These are phyloP conservation scores for Vitis hybrid DNA, from an alignment of 177 flowering plant species.

Conservation along the genomic window DNA sequence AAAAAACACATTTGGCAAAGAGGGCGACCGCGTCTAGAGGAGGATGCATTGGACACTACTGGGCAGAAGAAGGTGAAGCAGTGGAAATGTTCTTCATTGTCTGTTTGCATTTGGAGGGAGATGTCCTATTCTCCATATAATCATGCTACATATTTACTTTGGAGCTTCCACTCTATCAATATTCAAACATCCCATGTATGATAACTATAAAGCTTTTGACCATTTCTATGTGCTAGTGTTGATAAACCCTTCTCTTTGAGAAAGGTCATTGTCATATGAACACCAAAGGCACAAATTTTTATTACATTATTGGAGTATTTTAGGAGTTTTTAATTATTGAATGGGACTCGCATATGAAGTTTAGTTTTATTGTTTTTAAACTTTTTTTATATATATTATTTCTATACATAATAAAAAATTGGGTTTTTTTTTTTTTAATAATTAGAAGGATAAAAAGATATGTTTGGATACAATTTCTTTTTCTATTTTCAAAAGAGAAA, in stretches of 20 bases:
- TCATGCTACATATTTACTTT: background rate
- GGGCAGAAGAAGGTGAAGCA: slow-evolving; percentile 2
- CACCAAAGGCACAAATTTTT: too few species aligned
- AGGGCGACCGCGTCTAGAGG: background rate
- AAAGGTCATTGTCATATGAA: background rate
- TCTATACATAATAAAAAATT: too few species aligned
- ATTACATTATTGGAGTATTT: too few species aligned
- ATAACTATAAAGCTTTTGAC: background rate
- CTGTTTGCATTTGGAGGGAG: slow-evolving; percentile 3
- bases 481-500: too few species aligned
- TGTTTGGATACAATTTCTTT: too few species aligned
- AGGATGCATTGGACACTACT: background rate
- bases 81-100: background rate
- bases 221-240: background rate
- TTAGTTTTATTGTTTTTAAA: too few species aligned
- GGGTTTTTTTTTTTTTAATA: too few species aligned
- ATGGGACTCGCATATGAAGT: too few species aligned
- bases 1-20: background rate
- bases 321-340: too few species aligned
- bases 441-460: too few species aligned
- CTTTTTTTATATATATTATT: too few species aligned
- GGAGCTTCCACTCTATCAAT: background rate
- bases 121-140: background rate
- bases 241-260: background rate
- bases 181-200: background rate